phyloP scores from a whole-genome alignment of 305 asterid genomes.

The Galium porrigens region DNA sequence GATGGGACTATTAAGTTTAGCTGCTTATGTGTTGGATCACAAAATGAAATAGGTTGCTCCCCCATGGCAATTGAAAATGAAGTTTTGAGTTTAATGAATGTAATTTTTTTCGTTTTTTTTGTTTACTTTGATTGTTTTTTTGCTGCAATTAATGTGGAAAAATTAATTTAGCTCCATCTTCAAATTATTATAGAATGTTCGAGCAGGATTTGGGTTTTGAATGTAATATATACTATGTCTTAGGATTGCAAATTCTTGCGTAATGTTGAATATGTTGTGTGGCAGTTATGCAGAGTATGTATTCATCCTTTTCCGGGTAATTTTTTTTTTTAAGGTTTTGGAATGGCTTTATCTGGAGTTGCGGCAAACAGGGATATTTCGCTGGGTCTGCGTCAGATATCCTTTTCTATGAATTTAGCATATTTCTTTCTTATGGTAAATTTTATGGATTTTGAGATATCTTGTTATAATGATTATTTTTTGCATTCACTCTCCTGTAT shows the following conservation, averaged over 20 bases:
- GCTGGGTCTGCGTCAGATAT: conserved; percentile 79
- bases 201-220: neutral
- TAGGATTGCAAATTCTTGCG: neutral
- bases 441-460: neutral
- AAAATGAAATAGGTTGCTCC: neutral
- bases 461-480: neutral
- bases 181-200: neutral
- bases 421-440: neutral
- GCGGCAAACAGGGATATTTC: conserved; percentile 59
- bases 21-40: neutral
- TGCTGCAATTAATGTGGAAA: neutral
- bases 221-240: neutral
- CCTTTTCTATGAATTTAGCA: conserved; percentile 30
- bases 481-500: conserved; percentile 12
- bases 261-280: neutral
- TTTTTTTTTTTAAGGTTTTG: conserved; percentile 46
- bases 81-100: neutral
- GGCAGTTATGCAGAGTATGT: neutral
- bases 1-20: neutral
- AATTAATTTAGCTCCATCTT: neutral
- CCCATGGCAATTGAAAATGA: neutral
- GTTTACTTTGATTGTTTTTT: neutral
- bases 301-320: conserved; percentile 10
- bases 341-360: conserved; percentile 61
- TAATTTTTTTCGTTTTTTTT: neutral